These are phyloP conservation scores for Globisporangium echinulatum DNA, from an alignment of 352 stramenopile species.

Conservation along the genomic window DNA sequence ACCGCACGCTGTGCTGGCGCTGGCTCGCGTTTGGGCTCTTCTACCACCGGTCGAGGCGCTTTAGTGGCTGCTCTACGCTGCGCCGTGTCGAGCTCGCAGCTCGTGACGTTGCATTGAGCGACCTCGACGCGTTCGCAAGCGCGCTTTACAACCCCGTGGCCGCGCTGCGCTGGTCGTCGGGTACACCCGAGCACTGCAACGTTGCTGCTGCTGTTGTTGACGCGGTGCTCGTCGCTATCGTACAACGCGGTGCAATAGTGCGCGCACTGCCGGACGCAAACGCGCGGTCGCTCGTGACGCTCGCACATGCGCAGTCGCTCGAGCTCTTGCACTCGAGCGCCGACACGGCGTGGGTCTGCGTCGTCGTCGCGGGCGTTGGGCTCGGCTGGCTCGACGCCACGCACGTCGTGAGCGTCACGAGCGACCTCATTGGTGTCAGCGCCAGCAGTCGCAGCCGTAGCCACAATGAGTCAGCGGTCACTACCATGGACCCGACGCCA, in stretches of 20 bases:
- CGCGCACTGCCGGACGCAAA: not conserved
- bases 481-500: not conserved
- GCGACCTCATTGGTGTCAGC: not conserved
- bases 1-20: conserved; percentile 1
- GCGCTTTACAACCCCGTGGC: conserved; percentile 1
- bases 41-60: conserved; percentile 2
- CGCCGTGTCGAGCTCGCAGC: not conserved
- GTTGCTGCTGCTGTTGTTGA: not conserved
- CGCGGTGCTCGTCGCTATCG: conserved; percentile 1
- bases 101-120: not conserved
- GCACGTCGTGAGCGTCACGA: conserved; percentile 1
- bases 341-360: conserved; percentile 2
- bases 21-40: conserved; percentile 9
- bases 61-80: not conserved
- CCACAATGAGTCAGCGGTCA: no score
- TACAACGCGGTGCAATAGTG: not conserved
- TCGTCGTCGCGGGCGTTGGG: conserved; percentile 4
- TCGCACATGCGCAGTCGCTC: not conserved
- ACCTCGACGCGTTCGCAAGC: not conserved
- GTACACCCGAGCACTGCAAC: not conserved
- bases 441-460: not conserved
- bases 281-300: not conserved
- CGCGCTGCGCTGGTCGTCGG: not conserved
- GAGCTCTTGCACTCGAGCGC: not conserved
- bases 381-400: conserved; percentile 2